Evolutionary conservation across 495 filamentous ascomycete genomes (phyloP).

Genomic region (Penicillium subrubescens): DNA sequence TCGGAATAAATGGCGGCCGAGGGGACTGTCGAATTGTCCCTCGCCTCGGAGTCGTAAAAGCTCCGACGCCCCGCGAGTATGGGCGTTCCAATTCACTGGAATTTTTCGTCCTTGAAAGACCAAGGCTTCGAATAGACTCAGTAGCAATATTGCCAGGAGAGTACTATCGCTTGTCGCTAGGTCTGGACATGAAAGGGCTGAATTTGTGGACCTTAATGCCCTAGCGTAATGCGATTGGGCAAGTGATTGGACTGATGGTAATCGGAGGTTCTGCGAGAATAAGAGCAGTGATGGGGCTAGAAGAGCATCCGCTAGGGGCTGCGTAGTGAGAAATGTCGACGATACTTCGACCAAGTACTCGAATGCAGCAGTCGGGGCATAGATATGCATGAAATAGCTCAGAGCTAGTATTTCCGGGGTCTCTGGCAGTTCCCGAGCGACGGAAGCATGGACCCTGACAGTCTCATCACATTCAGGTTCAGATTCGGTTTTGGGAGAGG

Average conservation of each 20-base stretch:
- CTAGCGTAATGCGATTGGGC: slow-evolving; percentile 1
- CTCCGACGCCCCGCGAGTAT: background rate
- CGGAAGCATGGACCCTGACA: background rate
- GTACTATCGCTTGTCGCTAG: background rate
- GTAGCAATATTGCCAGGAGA: background rate
- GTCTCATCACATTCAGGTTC: background rate
- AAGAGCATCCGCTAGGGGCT: background rate
- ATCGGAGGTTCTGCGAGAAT: background rate
- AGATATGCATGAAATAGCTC: slow-evolving; percentile 1
- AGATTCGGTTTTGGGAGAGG: background rate
- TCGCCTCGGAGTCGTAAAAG: slow-evolving; percentile 2
- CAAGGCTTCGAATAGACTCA: slow-evolving; percentile 3
- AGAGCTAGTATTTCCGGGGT: background rate
- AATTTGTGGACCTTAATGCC: slow-evolving; percentile 1
- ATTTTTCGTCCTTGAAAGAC: background rate
- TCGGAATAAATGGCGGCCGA: slow-evolving; percentile 1
- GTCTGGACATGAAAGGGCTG: background rate
- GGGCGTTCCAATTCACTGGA: slow-evolving; percentile 3
- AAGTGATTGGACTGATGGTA: background rate
- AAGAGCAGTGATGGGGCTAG: slow-evolving; percentile 1
- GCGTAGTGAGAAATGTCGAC: background rate
- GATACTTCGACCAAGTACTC: background rate
- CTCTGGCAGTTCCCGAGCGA: background rate
- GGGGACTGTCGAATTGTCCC: background rate
- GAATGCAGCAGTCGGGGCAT: background rate